Percentiles rank a stretch among this genome's conserved stretches.
phyloP scores from a whole-genome alignment of 192 early-diverging fungal species.

The Backusella macrospora region DNA sequence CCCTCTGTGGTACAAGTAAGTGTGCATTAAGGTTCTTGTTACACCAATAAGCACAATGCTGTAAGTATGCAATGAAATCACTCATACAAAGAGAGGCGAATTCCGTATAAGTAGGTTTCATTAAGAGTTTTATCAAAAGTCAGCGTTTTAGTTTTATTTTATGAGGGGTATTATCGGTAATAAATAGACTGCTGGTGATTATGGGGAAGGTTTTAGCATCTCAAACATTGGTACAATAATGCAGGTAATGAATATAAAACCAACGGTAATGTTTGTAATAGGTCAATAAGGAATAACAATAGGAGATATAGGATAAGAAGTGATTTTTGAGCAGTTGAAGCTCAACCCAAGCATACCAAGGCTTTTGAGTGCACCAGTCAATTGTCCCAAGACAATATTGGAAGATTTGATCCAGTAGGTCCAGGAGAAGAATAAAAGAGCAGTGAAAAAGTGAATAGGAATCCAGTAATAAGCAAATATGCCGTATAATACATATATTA shows the following conservation, averaged over 20 bases:
- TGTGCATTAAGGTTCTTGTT: conserved; percentile 58
- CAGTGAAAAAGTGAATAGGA: conserved; percentile 55
- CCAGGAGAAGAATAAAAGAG: conserved; percentile 50
- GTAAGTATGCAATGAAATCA: conserved; percentile 53
- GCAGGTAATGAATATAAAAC: conserved; percentile 55
- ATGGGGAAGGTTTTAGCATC: conserved; percentile 48
- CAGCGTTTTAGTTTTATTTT: conserved; percentile 41
- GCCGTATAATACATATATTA: conserved; percentile 52
- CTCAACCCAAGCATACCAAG: conserved; percentile 56
- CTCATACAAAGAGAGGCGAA: conserved; percentile 52
- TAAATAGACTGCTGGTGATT: conserved; percentile 42
- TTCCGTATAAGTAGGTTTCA: conserved; percentile 43
- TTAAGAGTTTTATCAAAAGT: conserved; percentile 42
- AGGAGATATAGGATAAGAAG: conserved; percentile 46
- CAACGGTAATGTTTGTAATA: conserved; percentile 50
- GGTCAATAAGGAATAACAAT: conserved; percentile 45
- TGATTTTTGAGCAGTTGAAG: conserved; percentile 60
- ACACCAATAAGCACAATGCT: conserved; percentile 58
- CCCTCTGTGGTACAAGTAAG: conserved; percentile 61
- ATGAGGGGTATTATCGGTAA: conserved; percentile 24
- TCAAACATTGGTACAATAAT: conserved; percentile 55
- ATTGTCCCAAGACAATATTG: conserved; percentile 46
- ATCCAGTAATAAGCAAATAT: conserved; percentile 63
- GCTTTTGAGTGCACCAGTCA: conserved; percentile 51
- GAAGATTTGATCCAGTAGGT: conserved; percentile 54